Conservation (phyloP, 139 green algal species). For the Volvox reticuliferus region DNA sequence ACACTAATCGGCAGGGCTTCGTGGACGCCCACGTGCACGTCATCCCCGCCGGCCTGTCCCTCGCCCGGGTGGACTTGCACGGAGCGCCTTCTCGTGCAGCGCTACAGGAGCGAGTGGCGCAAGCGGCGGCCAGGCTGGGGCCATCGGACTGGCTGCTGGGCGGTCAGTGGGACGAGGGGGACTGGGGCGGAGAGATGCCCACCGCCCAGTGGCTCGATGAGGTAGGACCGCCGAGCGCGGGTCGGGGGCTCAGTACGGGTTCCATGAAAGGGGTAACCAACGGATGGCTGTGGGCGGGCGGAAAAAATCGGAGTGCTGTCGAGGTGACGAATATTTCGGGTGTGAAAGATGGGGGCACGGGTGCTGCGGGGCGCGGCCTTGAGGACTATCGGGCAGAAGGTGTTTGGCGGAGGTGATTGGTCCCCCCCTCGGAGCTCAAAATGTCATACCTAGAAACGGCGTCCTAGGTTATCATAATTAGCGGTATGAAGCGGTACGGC, state of each 20-base stretch:
- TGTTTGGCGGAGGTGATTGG: too few species aligned
- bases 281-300: too few species aligned
- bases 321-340: too few species aligned
- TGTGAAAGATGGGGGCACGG: too few species aligned
- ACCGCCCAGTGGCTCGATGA: constrained; percentile 39
- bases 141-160: constrained; percentile 71
- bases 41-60: constrained; percentile 66
- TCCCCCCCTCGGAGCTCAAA: too few species aligned
- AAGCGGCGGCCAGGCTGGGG: neutral
- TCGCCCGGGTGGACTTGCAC: constrained; percentile 65
- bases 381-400: neutral
- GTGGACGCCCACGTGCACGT: constrained; percentile 83
- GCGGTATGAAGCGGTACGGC: too few species aligned
- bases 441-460: too few species aligned
- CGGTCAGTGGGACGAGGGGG: constrained; percentile 67
- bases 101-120: constrained; percentile 40
- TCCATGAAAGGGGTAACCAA: too few species aligned
- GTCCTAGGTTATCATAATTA: too few species aligned
- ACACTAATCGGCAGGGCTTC: constrained; percentile 74
- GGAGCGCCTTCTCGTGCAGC: constrained; percentile 37
- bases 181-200: constrained; percentile 67
- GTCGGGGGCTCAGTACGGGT: too few species aligned
- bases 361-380: too few species aligned
- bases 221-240: neutral
- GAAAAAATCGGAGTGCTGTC: too few species aligned